Base-by-base conservation (phyloP, 768 basidiomycete species). In the Termitomyces sp. region DNA sequence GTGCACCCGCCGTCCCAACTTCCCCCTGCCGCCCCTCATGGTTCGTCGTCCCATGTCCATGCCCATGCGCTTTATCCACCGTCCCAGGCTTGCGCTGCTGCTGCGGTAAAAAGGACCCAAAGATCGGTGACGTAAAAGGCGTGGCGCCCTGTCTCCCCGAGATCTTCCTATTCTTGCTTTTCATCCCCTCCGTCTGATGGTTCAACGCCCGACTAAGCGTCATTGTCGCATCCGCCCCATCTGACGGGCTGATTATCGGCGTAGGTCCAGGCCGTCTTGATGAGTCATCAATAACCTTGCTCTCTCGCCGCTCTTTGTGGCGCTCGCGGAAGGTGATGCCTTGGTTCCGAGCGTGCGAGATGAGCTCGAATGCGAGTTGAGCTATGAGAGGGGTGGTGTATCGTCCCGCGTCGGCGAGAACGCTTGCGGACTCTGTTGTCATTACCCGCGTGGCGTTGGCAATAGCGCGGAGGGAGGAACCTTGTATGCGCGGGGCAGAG, bases 371-470 rank as follows among this genome's bases (percentile, higher is more conserved):
- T 0, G 92, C 91, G 3, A 91, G 76, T 27, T 71, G 70, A 1
- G 81, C 79, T 37, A 93, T 76, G n/a, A 89, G 73, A 0, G 79
- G 74, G 8, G 81, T 76, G 0, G 86, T 85, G 10, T 88, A 89
- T 4, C 69, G 74, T 0, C 88, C 90, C 57, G 85, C 80, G 68
- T 93, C 88, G 0, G 82, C 79, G 10, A 94, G 80, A 56, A 94
- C 83, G 62, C 89, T 91, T 13, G 80, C 75, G 0, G 91, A 81
- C 63, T 90, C 90, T 2, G 84, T 79, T 0, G 89, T 89, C 91
- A 94, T 93, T n/a, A 93, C 87, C 3, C 92, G 84, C 1, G 88
- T 93, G 1, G 92, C 91, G 55, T 93, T 86, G 18, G 83, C 81
- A 55, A 94, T 91, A 1, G 92, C 92, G 6, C 83, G 83, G 2